Conservation (phyloP, 2,329 filamentous ascomycete species). For the Cadophora sp. region DNA sequence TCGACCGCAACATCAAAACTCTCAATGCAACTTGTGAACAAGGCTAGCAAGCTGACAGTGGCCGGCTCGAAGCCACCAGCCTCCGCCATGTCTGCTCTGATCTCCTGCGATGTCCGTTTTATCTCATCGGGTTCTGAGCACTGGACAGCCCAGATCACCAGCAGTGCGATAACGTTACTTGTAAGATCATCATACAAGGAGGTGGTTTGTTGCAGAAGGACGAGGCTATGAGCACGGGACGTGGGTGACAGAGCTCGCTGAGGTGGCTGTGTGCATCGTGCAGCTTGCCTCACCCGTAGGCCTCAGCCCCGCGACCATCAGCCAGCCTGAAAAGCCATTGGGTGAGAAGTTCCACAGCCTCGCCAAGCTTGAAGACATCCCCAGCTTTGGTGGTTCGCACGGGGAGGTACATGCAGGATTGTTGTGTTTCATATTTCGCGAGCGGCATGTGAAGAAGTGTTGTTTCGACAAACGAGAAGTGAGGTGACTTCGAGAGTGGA, state of each 20-base stretch:
- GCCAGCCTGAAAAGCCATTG: conserved; percentile 1
- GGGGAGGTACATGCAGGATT: conserved; percentile 7
- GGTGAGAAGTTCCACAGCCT: neutral
- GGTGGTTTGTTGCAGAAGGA: neutral
- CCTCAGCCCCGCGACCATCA: conserved; percentile 9
- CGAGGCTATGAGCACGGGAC: conserved; percentile 1
- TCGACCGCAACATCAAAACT: conserved; percentile 39
- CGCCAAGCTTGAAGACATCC: neutral
- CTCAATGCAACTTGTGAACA: conserved; percentile 40
- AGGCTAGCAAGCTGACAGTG: conserved; percentile 34
- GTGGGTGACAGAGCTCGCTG: neutral
- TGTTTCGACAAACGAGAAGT: neutral
- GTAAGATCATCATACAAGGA: conserved; percentile 8
- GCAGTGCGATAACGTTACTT: neutral
- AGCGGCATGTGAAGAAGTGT: neutral
- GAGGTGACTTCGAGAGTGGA: neutral
- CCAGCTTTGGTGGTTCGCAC: conserved; percentile 5
- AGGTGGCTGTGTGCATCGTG: conserved; percentile 1
- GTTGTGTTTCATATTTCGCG: conserved; percentile 8
- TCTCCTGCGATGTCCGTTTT: neutral
- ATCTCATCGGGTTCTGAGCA: neutral
- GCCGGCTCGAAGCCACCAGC: conserved; percentile 33
- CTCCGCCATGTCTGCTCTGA: conserved; percentile 12
- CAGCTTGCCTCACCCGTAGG: neutral
- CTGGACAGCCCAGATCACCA: neutral